Conservation (phyloP, 257 asterid species). For the Ilex aquifolium region DNA sequence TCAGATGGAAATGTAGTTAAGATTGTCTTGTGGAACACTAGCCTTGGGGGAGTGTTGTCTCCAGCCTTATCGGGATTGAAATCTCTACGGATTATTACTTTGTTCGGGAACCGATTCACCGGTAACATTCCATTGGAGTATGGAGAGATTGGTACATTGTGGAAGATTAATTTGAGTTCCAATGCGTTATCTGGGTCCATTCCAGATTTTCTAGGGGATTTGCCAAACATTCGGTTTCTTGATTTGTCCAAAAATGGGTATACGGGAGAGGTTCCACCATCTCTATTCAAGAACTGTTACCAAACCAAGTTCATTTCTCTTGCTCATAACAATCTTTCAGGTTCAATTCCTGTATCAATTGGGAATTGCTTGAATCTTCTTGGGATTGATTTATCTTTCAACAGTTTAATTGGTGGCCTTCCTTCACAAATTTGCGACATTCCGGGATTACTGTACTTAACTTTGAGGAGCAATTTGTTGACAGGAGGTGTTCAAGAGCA, state of each 20-base stretch:
- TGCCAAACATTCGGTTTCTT: constrained; percentile 73
- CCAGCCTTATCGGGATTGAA: constrained; percentile 66
- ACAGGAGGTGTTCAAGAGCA: constrained; percentile 59
- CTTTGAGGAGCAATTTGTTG: constrained; percentile 69
- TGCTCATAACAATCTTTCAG: constrained; percentile 69
- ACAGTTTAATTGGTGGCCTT: constrained; percentile 51
- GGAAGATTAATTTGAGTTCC: constrained; percentile 90
- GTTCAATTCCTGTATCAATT: constrained; percentile 60
- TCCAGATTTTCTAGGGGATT: constrained; percentile 80
- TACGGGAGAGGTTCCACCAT: constrained; percentile 62
- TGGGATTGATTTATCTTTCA: constrained; percentile 88
- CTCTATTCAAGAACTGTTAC: constrained; percentile 63
- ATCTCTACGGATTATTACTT: constrained; percentile 59
- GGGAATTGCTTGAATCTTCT: constrained; percentile 66
- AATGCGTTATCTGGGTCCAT: constrained; percentile 82
- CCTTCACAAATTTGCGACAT: constrained; percentile 59
- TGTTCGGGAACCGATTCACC: constrained; percentile 68
- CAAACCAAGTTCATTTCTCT: constrained; percentile 65
- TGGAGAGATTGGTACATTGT: constrained; percentile 54
- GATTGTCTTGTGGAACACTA: constrained; percentile 78
- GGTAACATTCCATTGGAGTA: constrained; percentile 73
- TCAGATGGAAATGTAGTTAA: constrained; percentile 75
- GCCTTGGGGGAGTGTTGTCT: constrained; percentile 68
- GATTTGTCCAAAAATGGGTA: constrained; percentile 77
- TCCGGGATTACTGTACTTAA: constrained; percentile 52